Base-by-base conservation (phyloP, 2,329 filamentous ascomycete genomes). In the Neonectria punicea region DNA sequence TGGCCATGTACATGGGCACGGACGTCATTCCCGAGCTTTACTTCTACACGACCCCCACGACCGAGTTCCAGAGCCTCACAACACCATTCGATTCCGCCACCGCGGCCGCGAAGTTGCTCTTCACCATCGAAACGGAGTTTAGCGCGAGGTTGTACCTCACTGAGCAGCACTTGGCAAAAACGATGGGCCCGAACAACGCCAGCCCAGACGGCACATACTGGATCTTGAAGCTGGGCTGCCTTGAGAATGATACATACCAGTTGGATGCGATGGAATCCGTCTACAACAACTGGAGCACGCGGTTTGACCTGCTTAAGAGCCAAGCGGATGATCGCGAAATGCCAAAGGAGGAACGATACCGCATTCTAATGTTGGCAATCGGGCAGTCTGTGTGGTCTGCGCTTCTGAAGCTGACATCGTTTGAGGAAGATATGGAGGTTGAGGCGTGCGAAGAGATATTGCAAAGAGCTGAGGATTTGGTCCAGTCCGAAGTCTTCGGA, bases 1-100 rank as follows among this genome's bases (percentile, higher is more conserved):
- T 71, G 1, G 59, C 67, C 5, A 61, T 67, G 1, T 73, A 70
- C 43, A 53, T 66, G 1, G 70, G 71, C 9, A 58, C 57, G 16
- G 65, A 67, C 9, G 50, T 62, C 7, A 68, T 69, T 18, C 64
- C 61, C 4, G 67, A 71, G 8, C 51, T 69, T 2, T 43, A 66
- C 34, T 65, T 69, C 4, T 53, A 50, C 8, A 5, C 53, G 44
- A 22, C 57, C 3, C 55, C 18, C 4, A 20, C 55, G 2, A 22
- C 60, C 2, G 56, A 67, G 2, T 53, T 69, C 53, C 55, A 61
- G 2, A 20, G 66, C 10, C 57, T 57, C 1, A 32, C 41, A 4
- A 54, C 41, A 10, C 67, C 68, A 5, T 73, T 73, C n/a, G 64
- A 65, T 3, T 64, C 68, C 1, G 20, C 43, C 0, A 54, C 22